Evolutionary conservation across 352 stramenopile species (phyloP), one percentile per base, ranked within the genome.

Genomic region (Phytophthora citricola): DNA sequence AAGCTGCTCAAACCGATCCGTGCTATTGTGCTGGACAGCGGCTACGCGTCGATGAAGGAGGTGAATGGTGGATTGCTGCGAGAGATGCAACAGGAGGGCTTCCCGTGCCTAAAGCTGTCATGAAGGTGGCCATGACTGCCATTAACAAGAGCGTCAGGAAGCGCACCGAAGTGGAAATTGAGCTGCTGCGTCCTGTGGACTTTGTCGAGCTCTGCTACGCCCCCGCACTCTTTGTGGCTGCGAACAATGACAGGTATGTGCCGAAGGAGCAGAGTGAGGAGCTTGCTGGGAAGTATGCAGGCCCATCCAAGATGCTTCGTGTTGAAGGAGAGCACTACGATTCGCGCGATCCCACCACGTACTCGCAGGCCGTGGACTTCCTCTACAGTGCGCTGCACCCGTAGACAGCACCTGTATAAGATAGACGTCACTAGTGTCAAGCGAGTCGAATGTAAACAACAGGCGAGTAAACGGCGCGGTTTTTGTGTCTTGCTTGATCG

Each of bases 111-210:
- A 87, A 82, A 48, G 71, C 85, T 8, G 63, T 95, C 15, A 77
- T 94, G 48, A 90, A 92, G 61, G 66, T 92, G 48, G 87, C 78
- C 11, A 59, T 85, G 36, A 69, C 66, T 5, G 81, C 90, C 15
- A 76, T 96, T 56, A 71, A 89, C 57, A 83, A 91, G 58, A 93
- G 85, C 47, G 79, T 94, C 53, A 84, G 81, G 69, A 91, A 93
- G 56, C 81, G 85, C 46, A 81, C 86, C 1, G 86, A 88, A 10
- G 83, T 96, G 36, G 82, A 92, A 44, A 58, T 95, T 15, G 76
- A 89, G 2, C 46, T 83, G 22, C 71, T 96, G 24, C 73, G 79
- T 9, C 89, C 89, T 14, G 66, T 94, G 41, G 83, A 93, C 27
- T 91, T 90, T 56, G 89, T 90, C 6, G 49, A 69, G 11, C 69